Conservation (phyloP, 2,329 filamentous ascomycete species). For the Lithohypha guttulata region DNA sequence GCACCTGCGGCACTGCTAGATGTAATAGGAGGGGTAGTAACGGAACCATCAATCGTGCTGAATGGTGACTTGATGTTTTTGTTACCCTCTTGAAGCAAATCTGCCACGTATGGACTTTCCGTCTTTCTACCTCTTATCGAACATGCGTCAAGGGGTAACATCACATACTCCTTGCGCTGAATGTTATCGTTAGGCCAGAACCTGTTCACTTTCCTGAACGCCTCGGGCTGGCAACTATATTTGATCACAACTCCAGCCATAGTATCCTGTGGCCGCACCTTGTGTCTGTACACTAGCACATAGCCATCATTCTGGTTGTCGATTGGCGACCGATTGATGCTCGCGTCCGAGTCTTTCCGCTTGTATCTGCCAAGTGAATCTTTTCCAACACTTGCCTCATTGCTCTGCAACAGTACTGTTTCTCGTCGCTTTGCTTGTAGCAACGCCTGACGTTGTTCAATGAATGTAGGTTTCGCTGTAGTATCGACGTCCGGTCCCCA, state of each 20-base stretch:
- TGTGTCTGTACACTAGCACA: conserved; percentile 81
- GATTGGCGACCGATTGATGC: conserved; percentile 20
- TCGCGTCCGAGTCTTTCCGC: conserved; percentile 35
- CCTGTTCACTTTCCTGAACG: conserved; percentile 77
- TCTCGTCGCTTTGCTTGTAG: conserved; percentile 40
- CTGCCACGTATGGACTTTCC: conserved; percentile 17
- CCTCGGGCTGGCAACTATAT: conserved; percentile 75
- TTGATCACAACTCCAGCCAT: conserved; percentile 83
- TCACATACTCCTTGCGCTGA: conserved; percentile 67
- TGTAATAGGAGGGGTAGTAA: too few species aligned
- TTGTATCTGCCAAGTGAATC: conserved; percentile 33
- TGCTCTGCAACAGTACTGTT: conserved; percentile 34
- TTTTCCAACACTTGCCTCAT: conserved; percentile 23
- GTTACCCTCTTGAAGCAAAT: conserved; percentile 1
- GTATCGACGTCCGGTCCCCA: conserved; percentile 32
- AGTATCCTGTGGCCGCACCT: conserved; percentile 71
- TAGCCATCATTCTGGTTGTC: conserved; percentile 52
- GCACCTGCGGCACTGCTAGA: background rate
- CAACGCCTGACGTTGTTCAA: conserved; percentile 35
- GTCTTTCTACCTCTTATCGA: conserved; percentile 48
- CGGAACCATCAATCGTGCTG: background rate
- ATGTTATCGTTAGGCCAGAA: conserved; percentile 92
- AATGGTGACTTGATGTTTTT: background rate
- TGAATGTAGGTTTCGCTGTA: conserved; percentile 24
- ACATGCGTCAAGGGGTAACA: conserved; percentile 83